Base-by-base conservation (phyloP, 768 basidiomycete genomes). In the Suillus subluteus region DNA sequence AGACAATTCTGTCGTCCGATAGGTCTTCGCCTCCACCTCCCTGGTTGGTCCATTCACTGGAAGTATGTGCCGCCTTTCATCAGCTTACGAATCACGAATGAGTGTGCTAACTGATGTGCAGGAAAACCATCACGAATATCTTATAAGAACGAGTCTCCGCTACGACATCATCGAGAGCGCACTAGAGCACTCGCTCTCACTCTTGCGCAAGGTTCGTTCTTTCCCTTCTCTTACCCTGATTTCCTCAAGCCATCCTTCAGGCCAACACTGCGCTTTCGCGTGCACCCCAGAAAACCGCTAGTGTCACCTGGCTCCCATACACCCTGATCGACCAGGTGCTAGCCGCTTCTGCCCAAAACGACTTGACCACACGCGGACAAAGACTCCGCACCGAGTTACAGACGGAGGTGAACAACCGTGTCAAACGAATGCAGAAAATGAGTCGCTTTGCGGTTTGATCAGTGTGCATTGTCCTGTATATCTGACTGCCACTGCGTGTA, bases 291-390 rank as follows among this genome's bases (percentile, higher is more conserved):
- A 87, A 82, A 73, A 81, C 82, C 46, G 85, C 91, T 3, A 85
- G 83, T 41, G 74, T 84, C 63, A 91, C 91, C 5, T 95, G 92
- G 90, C 80, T 95, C 46, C 94, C 94, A 16, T 95, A 95, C 73
- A 86, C 88, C 59, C 83, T 95, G 64, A 86, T 96, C 68, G 94
- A 96, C 76, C 90, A 94, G 76, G 90, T 95, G 43, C 82, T 95
- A 30, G 88, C 89, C 16, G 87, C 89, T 12, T 83, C 84, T 66
- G 78, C 83, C 9, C 83, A 86, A 71, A 81, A 82, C 43, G 82
- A 82, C 44, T 74, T 87, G 62, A 84, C 86, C 26, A 65, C 83
- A 15, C 82, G 81, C 52, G 78, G 78, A 32, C 76, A 74, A 56
- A 66, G 58, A 8, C 78, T 82, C 38, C 80, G 88, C 58, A 75